phyloP scores from a whole-genome alignment of 2,329 filamentous ascomycete species.

The Penicillium sp. region DNA sequence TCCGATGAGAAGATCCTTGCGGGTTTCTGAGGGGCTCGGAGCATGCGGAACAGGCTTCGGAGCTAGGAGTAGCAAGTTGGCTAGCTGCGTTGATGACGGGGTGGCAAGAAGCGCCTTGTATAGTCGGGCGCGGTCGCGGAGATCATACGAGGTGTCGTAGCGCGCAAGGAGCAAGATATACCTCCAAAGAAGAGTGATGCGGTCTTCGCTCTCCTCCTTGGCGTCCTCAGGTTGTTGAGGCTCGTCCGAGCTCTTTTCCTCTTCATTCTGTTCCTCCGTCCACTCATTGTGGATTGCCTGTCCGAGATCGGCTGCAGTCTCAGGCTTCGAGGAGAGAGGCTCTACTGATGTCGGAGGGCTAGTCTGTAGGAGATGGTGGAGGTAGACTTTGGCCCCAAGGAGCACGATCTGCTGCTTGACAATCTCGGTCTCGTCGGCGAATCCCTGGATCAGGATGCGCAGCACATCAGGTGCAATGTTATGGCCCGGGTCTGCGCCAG shows the following conservation, averaged over 20 bases:
- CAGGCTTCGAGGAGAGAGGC: constrained; percentile 21
- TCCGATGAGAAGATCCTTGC: constrained; percentile 76
- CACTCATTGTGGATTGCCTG: constrained; percentile 37
- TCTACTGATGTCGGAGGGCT: constrained; percentile 32
- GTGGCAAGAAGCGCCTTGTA: constrained; percentile 82
- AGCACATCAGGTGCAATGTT: constrained; percentile 93
- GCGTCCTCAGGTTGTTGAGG: constrained; percentile 32
- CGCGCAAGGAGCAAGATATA: constrained; percentile 83
- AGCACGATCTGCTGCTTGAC: constrained; percentile 91
- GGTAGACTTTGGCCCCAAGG: constrained; percentile 92
- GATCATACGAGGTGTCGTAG: constrained; percentile 93
- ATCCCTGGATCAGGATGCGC: constrained; percentile 82
- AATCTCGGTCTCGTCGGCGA: constrained; percentile 77
- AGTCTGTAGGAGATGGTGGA: constrained; percentile 72
- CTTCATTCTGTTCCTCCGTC: constrained; percentile 31
- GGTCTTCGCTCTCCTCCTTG: constrained; percentile 50
- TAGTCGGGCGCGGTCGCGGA: constrained; percentile 85
- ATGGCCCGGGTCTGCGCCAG: constrained; percentile 74
- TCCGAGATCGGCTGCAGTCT: constrained; percentile 14
- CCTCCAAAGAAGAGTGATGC: constrained; percentile 76
- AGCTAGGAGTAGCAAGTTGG: constrained; percentile 84
- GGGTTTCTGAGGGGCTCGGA: constrained; percentile 82
- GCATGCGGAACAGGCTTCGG: constrained; percentile 92
- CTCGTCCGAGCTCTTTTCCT: constrained; percentile 29
- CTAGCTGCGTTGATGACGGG: constrained; percentile 75